Base-by-base conservation (phyloP, 2,329 filamentous ascomycete genomes). In the Paecilomyces fulvus region DNA sequence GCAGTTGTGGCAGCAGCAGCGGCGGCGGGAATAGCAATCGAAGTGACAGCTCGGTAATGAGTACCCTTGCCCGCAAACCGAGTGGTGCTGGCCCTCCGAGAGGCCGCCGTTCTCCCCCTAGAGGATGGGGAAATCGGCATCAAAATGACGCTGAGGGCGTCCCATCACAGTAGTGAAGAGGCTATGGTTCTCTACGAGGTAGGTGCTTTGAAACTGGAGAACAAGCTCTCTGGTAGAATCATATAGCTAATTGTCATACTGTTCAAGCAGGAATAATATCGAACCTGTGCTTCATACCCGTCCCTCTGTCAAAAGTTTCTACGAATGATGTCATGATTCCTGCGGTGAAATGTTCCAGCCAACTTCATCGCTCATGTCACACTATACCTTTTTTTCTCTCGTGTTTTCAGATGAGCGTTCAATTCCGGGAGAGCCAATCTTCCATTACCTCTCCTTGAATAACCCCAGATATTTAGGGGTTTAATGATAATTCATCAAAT, bases 1-100 rank as follows among this genome's bases (percentile, higher is more conserved):
- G 65, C 58, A 70, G 67, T 52, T 62, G 66, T 49, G 17, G 12
- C 52, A 54, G 9, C 12, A 25, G 37, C 50, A 48, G 21, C 14
- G 28, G 30, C 30, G 7, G 14, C 37, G 25, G 25, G 1, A 61
- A 63, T 52, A 68, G 67, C 53, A 62, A 63, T 43, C 56, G 56
- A 50, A 70, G 65, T 52, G 58, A 55, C 33, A 20, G n/a, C 21
- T 69, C 66, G 1, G 60, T 56, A 49, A 61, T 60, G 25, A 60
- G 59, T 43, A 30, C 62, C 14, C 54, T 67, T 33, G 59, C 64
- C 46, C 58, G 61, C 31, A 61, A 63, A 10, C 60, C 63, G 9
- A 60, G 58, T 23, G 58, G 60, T 25, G 56, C 63, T 11, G 61
- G 62, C 1, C 61, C 66, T 8, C 58, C 61, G 1, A n/a, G 14